Conservation (phyloP, 2,329 filamentous ascomycete genomes). For the Cordyceps farinosa region DNA sequence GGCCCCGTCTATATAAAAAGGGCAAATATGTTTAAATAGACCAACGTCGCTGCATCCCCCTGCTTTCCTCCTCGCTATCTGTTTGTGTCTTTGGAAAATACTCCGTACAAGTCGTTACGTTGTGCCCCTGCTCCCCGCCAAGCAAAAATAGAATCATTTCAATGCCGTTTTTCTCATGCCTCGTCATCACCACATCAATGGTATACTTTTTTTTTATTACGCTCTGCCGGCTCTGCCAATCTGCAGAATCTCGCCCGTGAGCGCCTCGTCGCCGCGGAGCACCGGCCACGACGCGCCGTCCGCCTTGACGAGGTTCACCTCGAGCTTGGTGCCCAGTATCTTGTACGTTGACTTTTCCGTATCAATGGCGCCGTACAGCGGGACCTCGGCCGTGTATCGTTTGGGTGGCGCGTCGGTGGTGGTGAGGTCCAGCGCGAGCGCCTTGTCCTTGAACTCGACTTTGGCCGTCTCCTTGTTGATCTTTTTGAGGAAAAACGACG, state of each 20-base stretch:
- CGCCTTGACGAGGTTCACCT: slow-evolving; percentile 68
- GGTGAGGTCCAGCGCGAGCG: slow-evolving; percentile 74
- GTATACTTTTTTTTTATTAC: slow-evolving; percentile 23
- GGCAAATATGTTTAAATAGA: not conserved
- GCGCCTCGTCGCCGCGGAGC: slow-evolving; percentile 69
- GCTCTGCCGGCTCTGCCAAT: slow-evolving; percentile 71
- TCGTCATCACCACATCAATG: not conserved
- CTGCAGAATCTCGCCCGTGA: slow-evolving; percentile 77
- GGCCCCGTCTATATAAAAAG: not conserved
- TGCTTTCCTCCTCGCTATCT: slow-evolving; percentile 1
- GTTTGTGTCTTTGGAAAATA: not conserved
- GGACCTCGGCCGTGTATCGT: slow-evolving; percentile 70
- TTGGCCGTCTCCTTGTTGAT: slow-evolving; percentile 78
- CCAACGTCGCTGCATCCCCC: not conserved
- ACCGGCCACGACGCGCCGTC: slow-evolving; percentile 82
- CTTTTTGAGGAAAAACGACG: slow-evolving; percentile 94
- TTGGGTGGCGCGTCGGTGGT: slow-evolving; percentile 76
- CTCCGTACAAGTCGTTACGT: not conserved
- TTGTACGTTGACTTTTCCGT: slow-evolving; percentile 71
- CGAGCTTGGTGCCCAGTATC: slow-evolving; percentile 85
- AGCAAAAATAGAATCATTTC: not conserved
- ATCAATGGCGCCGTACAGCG: slow-evolving; percentile 75
- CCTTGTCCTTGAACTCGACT: slow-evolving; percentile 62
- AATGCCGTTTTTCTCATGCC: not conserved
- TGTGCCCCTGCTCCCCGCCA: not conserved